Evolutionary conservation across 148 eudicot species (phyloP).

Genomic region (Cornus florida): DNA sequence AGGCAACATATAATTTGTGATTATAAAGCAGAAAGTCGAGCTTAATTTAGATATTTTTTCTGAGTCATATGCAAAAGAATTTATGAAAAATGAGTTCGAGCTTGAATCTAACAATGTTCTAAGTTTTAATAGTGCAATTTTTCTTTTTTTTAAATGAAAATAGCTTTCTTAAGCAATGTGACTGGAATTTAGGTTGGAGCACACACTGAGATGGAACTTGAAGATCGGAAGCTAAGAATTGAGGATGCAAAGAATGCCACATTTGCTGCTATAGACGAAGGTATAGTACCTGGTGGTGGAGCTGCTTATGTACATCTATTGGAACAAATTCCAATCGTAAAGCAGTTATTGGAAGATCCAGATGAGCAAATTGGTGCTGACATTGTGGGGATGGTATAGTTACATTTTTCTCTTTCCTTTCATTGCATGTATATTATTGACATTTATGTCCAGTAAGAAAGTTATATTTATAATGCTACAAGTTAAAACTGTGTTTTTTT

Average conservation of each 20-base stretch:
- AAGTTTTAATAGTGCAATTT: not conserved
- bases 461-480: no score
- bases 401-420: conserved; percentile 6
- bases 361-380: conserved; percentile 92
- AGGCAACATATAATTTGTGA: not conserved
- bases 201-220: conserved; percentile 85
- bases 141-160: not conserved
- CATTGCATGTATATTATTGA: not conserved
- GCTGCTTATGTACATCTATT: conserved; percentile 84
- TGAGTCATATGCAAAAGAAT: not conserved
- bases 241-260: conserved; percentile 96
- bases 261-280: conserved; percentile 90
- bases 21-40: not conserved
- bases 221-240: conserved; percentile 86
- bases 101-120: not conserved
- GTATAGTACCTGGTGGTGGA: conserved; percentile 97
- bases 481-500: no score
- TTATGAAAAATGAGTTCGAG: not conserved
- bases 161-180: not conserved
- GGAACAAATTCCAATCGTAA: conserved; percentile 61
- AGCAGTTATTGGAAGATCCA: conserved; percentile 46
- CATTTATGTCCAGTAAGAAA: no score
- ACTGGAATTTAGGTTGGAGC: conserved; percentile 74
- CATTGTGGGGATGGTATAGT: conserved; percentile 63
- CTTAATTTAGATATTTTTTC: not conserved